These are phyloP conservation scores for Catharanthus roseus DNA, from an alignment of 257 asterid species.

Conservation along the genomic window DNA sequence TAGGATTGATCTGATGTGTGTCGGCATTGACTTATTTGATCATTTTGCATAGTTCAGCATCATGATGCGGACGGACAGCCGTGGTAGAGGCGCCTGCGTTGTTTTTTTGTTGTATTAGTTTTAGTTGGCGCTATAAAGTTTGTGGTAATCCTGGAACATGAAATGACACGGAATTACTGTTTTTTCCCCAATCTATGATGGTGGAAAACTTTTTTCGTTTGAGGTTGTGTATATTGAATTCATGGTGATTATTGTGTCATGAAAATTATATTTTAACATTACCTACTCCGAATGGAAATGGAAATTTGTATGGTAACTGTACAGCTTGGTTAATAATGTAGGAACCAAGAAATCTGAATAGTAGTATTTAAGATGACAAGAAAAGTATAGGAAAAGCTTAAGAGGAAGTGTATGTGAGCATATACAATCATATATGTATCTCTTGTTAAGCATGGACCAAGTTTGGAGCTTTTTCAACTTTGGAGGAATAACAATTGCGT, in stretches of 20 bases:
- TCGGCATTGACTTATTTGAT: slow-evolving; percentile 9
- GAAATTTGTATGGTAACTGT: not conserved
- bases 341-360: not conserved
- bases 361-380: not conserved
- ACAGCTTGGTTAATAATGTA: not conserved
- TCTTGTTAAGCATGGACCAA: not conserved
- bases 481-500: not conserved
- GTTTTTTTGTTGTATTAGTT: not conserved
- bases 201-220: not conserved
- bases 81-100: not conserved
- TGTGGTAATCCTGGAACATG: not conserved
- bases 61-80: not conserved
- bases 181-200: not conserved
- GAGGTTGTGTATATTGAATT: not conserved
- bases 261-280: not conserved
- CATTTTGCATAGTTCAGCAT: not conserved
- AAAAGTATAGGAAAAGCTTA: not conserved
- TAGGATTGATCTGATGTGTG: slow-evolving; percentile 1
- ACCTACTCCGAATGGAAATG: not conserved
- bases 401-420: not conserved
- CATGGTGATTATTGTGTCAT: not conserved
- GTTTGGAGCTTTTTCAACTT: not conserved
- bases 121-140: not conserved
- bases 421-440: not conserved
- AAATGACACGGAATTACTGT: not conserved